A percentile compares a stretch with the other conserved stretches of the same genome.
phyloP scores from a whole-genome alignment of 192 early-diverging fungal genomes.

The Lobosporangium transversale region DNA sequence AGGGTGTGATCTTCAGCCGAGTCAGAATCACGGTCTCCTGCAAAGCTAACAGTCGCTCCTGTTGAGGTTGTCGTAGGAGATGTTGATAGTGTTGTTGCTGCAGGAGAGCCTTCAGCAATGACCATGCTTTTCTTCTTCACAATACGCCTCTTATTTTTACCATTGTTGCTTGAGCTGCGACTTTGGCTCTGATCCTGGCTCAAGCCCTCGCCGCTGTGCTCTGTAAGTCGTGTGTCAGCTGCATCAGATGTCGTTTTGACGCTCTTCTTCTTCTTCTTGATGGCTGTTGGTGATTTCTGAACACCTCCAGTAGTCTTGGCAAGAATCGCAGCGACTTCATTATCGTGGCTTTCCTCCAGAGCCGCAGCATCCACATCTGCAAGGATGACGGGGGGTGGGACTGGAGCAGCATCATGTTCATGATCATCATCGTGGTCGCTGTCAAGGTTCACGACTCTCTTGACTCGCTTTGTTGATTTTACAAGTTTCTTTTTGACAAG shows the following conservation, averaged over 20 bases:
- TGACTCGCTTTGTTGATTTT: conserved; percentile 31
- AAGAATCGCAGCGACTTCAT: conserved; percentile 11
- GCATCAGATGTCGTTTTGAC: background rate
- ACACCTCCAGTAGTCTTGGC: conserved; percentile 2
- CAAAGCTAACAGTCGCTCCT: conserved; percentile 26
- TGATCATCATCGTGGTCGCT: conserved; percentile 23
- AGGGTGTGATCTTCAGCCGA: conserved; percentile 12
- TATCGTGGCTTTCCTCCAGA: conserved; percentile 1
- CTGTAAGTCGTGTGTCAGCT: background rate
- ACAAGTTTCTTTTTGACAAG: conserved; percentile 43
- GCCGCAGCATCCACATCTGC: conserved; percentile 6
- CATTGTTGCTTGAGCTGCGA: conserved; percentile 13
- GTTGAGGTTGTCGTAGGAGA: background rate
- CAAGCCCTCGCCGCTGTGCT: conserved; percentile 2
- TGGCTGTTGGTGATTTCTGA: conserved; percentile 9
- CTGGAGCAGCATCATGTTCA: background rate
- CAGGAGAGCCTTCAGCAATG: background rate
- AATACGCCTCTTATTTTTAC: conserved; percentile 13
- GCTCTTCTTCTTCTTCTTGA: conserved; percentile 47
- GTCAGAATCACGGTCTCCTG: conserved; percentile 12
- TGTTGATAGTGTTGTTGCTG: background rate
- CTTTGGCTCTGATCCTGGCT: background rate
- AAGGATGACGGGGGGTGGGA: background rate
- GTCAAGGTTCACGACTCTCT: conserved; percentile 41
- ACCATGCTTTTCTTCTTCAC: conserved; percentile 9